Base-by-base conservation (phyloP, 192 early-diverging fungal genomes). In the Coemansia sp. region DNA sequence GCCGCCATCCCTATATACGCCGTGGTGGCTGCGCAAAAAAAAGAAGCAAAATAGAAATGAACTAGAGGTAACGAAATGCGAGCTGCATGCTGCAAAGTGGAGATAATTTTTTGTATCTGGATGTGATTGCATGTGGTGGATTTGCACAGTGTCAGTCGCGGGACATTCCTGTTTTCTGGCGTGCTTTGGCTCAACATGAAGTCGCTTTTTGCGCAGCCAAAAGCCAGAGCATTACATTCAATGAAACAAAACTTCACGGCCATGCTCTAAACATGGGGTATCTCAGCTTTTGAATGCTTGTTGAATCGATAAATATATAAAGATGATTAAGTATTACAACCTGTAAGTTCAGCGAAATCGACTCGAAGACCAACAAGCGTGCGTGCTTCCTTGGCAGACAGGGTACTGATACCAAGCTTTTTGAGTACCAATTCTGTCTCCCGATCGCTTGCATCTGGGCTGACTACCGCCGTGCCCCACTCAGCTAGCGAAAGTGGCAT, bases 401-500 rank as follows among this genome's bases (percentile, higher is more conserved):
- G 33, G 49, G 44, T 62, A 3, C 27, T 53, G 44, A 83, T 72
- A 9, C 80, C 80, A 12, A 83, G 67, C 70, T 83, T 83, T 3
- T 53, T 44, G 29, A 83, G 66, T 15, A 83, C 43, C 63, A 69
- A 24, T 34, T 41, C 22, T 3, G 75, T 73, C 52, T 83, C 80
- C 3, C 27, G 58, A 34, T 64, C 65, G 36, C 77, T 75, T 0
- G 70, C 40, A 18, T 72, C 31, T 6, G 66, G 9, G 50, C 74
- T 66, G 22, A 65, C 49, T 29, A 83, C 46, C 1, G 72, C 47
- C 4, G 69, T 69, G 0, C 64, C 70, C 80, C 80, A 83, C 39
- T 78, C 80, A 33, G 55, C 64, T 10, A 83, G 57, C 24, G 80
- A 44, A 24, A 83, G 64, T 1, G 68, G 38, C 47, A 83, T 83